Evolutionary conservation across 2,329 filamentous ascomycete genomes (phyloP), one percentile per base, ranked within the genome.

Genomic region (Camillea tinctor): DNA sequence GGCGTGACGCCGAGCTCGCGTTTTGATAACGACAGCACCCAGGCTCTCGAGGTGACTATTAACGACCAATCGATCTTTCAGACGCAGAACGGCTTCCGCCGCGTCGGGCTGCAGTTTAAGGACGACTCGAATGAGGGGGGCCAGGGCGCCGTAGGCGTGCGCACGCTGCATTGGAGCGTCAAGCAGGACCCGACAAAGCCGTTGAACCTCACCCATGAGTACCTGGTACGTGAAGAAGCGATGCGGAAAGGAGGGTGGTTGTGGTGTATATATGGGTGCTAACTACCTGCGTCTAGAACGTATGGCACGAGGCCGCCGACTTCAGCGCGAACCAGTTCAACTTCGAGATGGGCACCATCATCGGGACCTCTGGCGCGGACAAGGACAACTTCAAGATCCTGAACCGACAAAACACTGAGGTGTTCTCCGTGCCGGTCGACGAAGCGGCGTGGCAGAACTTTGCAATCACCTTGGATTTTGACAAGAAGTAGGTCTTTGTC

Each of bases 381-480:
- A 70, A 73, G 66, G 72, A 76, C 68, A 76, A 73, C n/a, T 79
- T 74, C 69, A 79, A 79, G 71, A 66, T 79, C 48, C 68, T 79
- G 19, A 71, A 77, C 68, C 72, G 77, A 1, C 63, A 74, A 57
- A 76, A 75, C 69, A 69, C 68, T 52, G 67, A 75, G 67, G 68
- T 79, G 48, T 79, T 75, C 75, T 75, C 73, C 23, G 76, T 74
- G 13, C 70, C 74, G 4, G 72, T 85, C 51, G 77, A 80, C 49
- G 66, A 71, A 24, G 74, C 71, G 36, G 75, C 76, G 19, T 87
- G 84, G 84, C 84, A 88, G 70, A 87, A 87, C 72, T 87, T 87
- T 75, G 85, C 82, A 20, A 66, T 86, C 44, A 82, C 79, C 9
- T 71, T 86, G 19, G 80, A 87, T 68, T 87, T 83, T 64, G 70